Evolutionary conservation across 2,329 filamentous ascomycete species (phyloP), one percentile per base, ranked within the genome.

Genomic region (Hypoxylon sp.): DNA sequence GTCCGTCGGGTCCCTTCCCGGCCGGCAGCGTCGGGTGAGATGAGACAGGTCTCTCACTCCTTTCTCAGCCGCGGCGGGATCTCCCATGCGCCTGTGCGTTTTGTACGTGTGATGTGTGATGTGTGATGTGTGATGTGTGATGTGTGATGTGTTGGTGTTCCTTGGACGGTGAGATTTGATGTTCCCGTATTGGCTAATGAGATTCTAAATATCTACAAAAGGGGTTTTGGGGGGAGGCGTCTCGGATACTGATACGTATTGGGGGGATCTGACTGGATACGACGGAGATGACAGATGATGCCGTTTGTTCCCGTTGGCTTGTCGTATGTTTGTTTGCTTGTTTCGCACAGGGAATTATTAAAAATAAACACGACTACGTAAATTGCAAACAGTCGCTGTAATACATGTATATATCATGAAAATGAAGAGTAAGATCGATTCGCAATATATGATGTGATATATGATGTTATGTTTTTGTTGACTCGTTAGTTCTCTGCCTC

Each of bases 11-110:
- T 19, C 17, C 19, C 59, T 42, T 42, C 35, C 54, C 54, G 54
- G 39, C 66, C 64, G 67, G 69, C 58, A 71, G 64, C 50, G 42
- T 71, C 63, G 65, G 65, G 65, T 71, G 59, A 71, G 68, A 72
- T 66, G 58, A 72, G 70, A 72, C 68, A 66, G 35, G 70, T 72
- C 55, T 70, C 53, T 63, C 46, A 46, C 29, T 33, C 47, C 39
- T 48, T 63, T 63, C 61, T 66, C 13, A 59, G 59, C 47, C 51
- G 54, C 39, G 54, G 53, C 35, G 55, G 59, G 67, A 61, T 67
- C 54, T 65, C 58, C 54, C 66, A 65, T 69, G 55, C 65, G 60
- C 39, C 44, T 54, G 24, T 54, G 53, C 58, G 53, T 51, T 39
- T 47, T 24, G 50, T 29, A 29, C 37, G 26, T 39, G n/a, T 31